A percentile compares a stretch with the other conserved stretches of the same genome.
phyloP scores from a whole-genome alignment of 352 stramenopile species.

The Aphanomyces euteiches region DNA sequence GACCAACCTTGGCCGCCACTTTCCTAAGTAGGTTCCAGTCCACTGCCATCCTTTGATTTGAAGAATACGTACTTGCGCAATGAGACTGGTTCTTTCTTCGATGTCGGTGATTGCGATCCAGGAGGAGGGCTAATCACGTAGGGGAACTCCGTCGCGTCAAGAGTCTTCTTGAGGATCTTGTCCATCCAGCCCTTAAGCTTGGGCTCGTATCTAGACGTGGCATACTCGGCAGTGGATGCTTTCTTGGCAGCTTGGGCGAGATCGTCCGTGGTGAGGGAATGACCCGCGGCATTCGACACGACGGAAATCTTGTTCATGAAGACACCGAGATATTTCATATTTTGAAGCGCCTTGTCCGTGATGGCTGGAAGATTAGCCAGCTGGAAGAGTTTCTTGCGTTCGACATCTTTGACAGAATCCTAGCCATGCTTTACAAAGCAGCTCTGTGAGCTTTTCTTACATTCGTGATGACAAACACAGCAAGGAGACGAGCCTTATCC shows the following conservation, averaged over 20 bases:
- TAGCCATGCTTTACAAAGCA: background rate
- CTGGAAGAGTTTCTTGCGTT: slow-evolving; percentile 83
- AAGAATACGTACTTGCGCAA: slow-evolving; percentile 59
- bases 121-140: slow-evolving; percentile 78
- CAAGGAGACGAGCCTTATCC: slow-evolving; percentile 87
- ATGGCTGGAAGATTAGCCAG: slow-evolving; percentile 66
- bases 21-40: slow-evolving; percentile 7
- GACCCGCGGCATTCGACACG: slow-evolving; percentile 25
- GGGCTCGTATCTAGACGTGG: slow-evolving; percentile 71
- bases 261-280: slow-evolving; percentile 46
- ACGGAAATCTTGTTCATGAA: slow-evolving; percentile 38
- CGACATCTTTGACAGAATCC: slow-evolving; percentile 77
- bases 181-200: slow-evolving; percentile 61
- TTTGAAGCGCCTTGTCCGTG: slow-evolving; percentile 53
- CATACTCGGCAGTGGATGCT: slow-evolving; percentile 64
- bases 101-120: slow-evolving; percentile 30
- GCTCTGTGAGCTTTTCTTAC: slow-evolving; percentile 30
- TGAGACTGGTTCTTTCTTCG: slow-evolving; percentile 55
- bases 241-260: slow-evolving; percentile 66
- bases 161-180: slow-evolving; percentile 56
- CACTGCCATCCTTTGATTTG: background rate
- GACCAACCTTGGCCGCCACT: slow-evolving; percentile 19
- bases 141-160: slow-evolving; percentile 67
- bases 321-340: slow-evolving; percentile 62
- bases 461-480: slow-evolving; percentile 93